Percentiles rank a stretch among this genome's conserved stretches.
Evolutionary conservation across 2,329 filamentous ascomycete genomes (phyloP).

Genomic region (Hymenoscyphus infarciens): DNA sequence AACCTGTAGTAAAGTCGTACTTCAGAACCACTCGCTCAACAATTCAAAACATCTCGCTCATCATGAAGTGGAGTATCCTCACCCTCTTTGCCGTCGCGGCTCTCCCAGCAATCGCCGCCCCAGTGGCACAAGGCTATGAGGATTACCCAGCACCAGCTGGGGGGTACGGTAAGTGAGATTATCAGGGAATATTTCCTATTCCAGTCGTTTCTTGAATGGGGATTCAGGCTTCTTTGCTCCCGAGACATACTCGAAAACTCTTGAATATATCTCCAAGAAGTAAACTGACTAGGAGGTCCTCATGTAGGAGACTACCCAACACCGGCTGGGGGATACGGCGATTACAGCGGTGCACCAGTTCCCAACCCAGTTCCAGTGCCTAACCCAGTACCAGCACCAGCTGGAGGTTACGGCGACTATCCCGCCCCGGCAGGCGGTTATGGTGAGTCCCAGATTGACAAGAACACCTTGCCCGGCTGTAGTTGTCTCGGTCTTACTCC

Average conservation of each 20-base stretch:
- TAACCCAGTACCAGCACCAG: neutral
- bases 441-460: neutral
- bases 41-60: neutral
- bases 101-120: neutral
- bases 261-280: too few relatives aligned
- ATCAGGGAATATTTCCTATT: neutral
- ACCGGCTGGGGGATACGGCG: neutral
- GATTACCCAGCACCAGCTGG: slow-evolving; percentile 2
- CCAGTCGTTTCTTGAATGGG: neutral
- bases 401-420: slow-evolving; percentile 8
- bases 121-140: slow-evolving; percentile 5
- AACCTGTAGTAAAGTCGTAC: neutral
- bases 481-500: too few relatives aligned
- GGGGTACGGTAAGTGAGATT: neutral
- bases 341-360: too few relatives aligned
- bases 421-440: slow-evolving; percentile 4
- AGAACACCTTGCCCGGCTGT: too few relatives aligned
- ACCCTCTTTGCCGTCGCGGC: neutral
- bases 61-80: slow-evolving; percentile 1
- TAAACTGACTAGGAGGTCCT: too few relatives aligned
- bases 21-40: neutral
- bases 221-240: too few relatives aligned
- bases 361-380: neutral
- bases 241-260: neutral
- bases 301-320: neutral